Conservation (phyloP, 208 protist species). For the Novymonas esmeraldas region DNA sequence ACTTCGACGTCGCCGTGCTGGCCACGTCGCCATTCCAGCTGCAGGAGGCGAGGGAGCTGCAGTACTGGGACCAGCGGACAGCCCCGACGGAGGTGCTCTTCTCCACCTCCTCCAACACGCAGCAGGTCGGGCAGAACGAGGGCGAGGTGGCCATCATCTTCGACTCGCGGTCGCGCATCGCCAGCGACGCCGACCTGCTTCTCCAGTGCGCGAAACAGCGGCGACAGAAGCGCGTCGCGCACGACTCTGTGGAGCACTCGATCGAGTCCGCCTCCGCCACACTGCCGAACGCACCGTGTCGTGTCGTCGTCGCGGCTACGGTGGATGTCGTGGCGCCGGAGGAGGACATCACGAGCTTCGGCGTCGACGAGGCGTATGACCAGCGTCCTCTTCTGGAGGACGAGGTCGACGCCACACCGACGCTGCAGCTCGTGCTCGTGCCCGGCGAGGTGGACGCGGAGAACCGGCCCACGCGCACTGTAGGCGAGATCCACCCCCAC, state of each 20-base stretch:
- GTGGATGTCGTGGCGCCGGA: conserved; percentile 8
- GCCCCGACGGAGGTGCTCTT: conserved; percentile 30
- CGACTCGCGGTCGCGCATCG: conserved; percentile 8
- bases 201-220: conserved; percentile 5
- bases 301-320: conserved; percentile 22
- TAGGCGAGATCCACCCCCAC: conserved; percentile 36
- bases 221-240: background rate
- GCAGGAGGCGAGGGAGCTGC: conserved; percentile 42
- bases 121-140: conserved; percentile 13
- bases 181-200: conserved; percentile 7
- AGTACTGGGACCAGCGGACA: conserved; percentile 57
- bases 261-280: background rate
- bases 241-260: background rate
- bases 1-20: conserved; percentile 70
- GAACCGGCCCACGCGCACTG: conserved; percentile 22
- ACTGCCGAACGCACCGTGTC: conserved; percentile 3
- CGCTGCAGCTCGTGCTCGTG: conserved; percentile 18
- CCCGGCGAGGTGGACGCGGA: conserved; percentile 26
- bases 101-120: background rate
- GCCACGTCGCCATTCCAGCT: conserved; percentile 50
- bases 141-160: conserved; percentile 30
- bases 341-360: background rate
- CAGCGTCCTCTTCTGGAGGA: background rate
- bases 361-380: conserved; percentile 21
- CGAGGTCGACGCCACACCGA: background rate